A percentile compares a stretch with the other conserved stretches of the same genome.
Conservation (phyloP, 2,329 filamentous ascomycete species). For the Ciborinia camelliae region DNA sequence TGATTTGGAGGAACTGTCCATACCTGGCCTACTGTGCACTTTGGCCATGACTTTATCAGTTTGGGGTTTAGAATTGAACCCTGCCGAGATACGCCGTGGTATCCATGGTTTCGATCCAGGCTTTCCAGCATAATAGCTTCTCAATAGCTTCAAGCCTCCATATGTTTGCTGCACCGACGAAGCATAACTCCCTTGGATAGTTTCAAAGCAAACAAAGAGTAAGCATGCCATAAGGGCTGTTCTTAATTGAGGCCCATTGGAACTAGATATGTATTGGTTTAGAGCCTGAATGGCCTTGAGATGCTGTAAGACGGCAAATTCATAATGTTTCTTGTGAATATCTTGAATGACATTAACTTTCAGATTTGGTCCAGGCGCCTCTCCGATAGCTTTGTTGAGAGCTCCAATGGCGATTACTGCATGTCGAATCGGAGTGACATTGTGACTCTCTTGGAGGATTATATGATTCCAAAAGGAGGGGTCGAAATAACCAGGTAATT, state of each 20-base stretch:
- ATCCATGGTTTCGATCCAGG: conserved; percentile 27
- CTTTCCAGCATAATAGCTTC: conserved; percentile 39
- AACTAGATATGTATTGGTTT: conserved; percentile 44
- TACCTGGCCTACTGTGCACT: conserved; percentile 26
- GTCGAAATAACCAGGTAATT: conserved; percentile 64
- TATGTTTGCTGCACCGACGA: conserved; percentile 60
- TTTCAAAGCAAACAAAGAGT: conserved; percentile 36
- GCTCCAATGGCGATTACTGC: conserved; percentile 65
- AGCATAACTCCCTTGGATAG: conserved; percentile 47
- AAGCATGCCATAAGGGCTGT: conserved; percentile 35
- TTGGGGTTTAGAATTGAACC: conserved; percentile 6
- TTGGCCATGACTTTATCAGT: conserved; percentile 19
- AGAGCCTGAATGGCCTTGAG: conserved; percentile 54
- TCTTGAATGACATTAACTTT: conserved; percentile 40
- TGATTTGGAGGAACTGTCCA: conserved; percentile 25
- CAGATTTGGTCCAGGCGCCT: conserved; percentile 30
- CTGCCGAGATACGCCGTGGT: conserved; percentile 19
- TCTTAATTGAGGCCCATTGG: conserved; percentile 43
- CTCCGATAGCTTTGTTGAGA: conserved; percentile 60
- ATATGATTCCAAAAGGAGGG: conserved; percentile 60
- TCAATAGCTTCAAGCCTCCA: conserved; percentile 53
- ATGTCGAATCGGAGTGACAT: conserved; percentile 58
- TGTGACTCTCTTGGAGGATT: conserved; percentile 60
- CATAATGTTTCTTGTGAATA: conserved; percentile 51
- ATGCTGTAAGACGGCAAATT: conserved; percentile 58